A percentile compares a stretch with the other conserved stretches of the same genome.
phyloP scores from a whole-genome alignment of 2,329 filamentous ascomycete genomes.

The Cercospora citrullina region DNA sequence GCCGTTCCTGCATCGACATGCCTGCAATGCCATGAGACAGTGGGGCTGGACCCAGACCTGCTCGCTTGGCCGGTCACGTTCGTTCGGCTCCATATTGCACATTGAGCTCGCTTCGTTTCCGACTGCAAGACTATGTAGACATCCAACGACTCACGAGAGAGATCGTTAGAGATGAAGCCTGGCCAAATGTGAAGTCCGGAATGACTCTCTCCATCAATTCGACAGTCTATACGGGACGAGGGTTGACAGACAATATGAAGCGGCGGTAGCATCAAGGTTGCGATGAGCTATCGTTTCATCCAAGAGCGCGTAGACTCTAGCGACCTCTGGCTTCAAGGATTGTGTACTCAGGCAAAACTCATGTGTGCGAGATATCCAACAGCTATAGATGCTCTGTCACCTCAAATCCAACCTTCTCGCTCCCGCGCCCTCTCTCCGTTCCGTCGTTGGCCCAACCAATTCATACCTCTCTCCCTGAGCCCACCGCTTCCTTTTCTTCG shows the following conservation, averaged over 20 bases:
- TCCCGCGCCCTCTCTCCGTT: constrained; percentile 22
- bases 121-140: neutral
- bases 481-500: constrained; percentile 34
- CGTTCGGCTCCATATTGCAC: neutral
- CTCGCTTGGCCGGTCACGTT: neutral
- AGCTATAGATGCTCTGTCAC: neutral
- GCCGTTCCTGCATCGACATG: constrained; percentile 7
- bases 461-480: constrained; percentile 30
- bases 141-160: neutral
- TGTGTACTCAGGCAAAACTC: neutral
- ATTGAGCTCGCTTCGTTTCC: neutral
- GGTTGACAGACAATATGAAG: neutral
- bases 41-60: neutral
- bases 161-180: neutral
- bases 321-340: neutral
- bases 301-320: neutral
- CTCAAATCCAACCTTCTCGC: constrained; percentile 34
- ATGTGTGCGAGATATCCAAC: neutral
- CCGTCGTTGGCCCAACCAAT: constrained; percentile 29
- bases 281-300: neutral
- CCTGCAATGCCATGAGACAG: constrained; percentile 9
- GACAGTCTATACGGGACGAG: neutral
- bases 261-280: neutral
- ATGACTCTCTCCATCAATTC: neutral
- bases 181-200: neutral